Base-by-base conservation (phyloP, 2,329 filamentous ascomycete species). In the Coleophoma eucalyptorum region DNA sequence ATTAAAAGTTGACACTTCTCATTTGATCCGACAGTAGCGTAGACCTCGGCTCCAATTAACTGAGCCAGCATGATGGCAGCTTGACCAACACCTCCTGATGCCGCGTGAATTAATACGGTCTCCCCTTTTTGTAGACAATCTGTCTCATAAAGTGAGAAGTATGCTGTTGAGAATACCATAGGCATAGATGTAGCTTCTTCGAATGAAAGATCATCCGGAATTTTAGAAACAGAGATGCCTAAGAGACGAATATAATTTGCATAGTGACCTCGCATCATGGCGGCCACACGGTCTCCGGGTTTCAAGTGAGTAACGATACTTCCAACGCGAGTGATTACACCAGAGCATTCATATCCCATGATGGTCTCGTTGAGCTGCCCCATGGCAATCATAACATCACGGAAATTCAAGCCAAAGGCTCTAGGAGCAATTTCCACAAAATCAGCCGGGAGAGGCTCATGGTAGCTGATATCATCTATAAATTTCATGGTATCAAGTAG, bases 381-480 rank as follows among this genome's bases (percentile, higher is more conserved):
- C 55, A 67, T 58, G 2, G 61, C 56, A 6, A 65, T 53, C 12
- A 66, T 51, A 10, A 74, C 66, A 53, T 80, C 77, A 32, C 68
- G 68, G 55, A 72, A 73, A 59, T 75, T 79, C 51, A 78, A 19
- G 2, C 68, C 71, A 11, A 57, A 56, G 0, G 67, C 64, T 42
- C 60, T 58, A 1, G 63, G 46, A 26, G 69, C 55, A 5, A 75
- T 63, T 50, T 73, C 69, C 11, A 75, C 58, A 16, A 65, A 55
- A 50, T 70, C 38, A 15, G 26, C 26, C 10, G 26, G 26, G 10
- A 26, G 26, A 5, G 26, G 6, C 18, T 41, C 18, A 37, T 3
- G 26, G 6, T 18, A 45, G 26, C 15, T 16, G 2, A n/a, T 21
- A 34, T 57, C 50, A 21, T 54, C 52, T 10, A 50, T 34, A 18